A percentile compares a stretch with the other conserved stretches of the same genome.
phyloP scores from a whole-genome alignment of 2,329 filamentous ascomycete genomes.

The Neonectria faginata region DNA sequence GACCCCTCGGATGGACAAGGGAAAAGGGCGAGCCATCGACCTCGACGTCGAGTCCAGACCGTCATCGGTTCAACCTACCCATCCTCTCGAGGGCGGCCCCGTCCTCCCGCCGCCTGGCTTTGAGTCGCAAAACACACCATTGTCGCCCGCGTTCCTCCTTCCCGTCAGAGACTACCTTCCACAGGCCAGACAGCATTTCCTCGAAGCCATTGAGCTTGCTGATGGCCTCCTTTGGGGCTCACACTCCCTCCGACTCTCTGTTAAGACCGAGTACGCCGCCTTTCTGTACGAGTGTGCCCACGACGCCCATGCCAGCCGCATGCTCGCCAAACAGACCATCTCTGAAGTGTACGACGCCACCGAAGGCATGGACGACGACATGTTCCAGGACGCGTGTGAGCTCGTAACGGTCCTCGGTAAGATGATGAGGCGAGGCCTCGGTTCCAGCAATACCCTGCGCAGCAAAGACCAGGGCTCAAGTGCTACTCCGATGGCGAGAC shows the following conservation, averaged over 20 bases:
- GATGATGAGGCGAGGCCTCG: conserved; percentile 84
- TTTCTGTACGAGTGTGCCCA: conserved; percentile 95
- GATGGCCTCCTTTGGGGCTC: conserved; percentile 84
- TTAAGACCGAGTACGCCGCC: conserved; percentile 91
- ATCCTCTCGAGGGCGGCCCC: conserved; percentile 68
- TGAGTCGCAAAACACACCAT: conserved; percentile 51
- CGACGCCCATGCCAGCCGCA: conserved; percentile 80
- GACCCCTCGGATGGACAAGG: conserved; percentile 56
- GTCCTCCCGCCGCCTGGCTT: conserved; percentile 69
- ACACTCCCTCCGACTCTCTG: conserved; percentile 87
- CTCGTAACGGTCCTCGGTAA: conserved; percentile 86
- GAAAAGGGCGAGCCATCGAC: conserved; percentile 61
- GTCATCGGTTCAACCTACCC: conserved; percentile 61
- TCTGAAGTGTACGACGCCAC: conserved; percentile 90
- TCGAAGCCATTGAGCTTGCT: conserved; percentile 79
- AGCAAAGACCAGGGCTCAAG: conserved; percentile 48
- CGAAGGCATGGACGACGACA: conserved; percentile 94
- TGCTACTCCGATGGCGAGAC: conserved; percentile 37
- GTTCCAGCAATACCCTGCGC: conserved; percentile 50
- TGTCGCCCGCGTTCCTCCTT: conserved; percentile 79
- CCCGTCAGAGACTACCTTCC: conserved; percentile 85
- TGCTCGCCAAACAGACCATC: conserved; percentile 84
- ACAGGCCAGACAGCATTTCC: conserved; percentile 83
- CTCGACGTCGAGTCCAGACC: conserved; percentile 55
- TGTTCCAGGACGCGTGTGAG: conserved; percentile 91